These are phyloP conservation scores for Oryza brachyantha DNA, from an alignment of 176 grass and related monocot genomes.

Conservation along the genomic window DNA sequence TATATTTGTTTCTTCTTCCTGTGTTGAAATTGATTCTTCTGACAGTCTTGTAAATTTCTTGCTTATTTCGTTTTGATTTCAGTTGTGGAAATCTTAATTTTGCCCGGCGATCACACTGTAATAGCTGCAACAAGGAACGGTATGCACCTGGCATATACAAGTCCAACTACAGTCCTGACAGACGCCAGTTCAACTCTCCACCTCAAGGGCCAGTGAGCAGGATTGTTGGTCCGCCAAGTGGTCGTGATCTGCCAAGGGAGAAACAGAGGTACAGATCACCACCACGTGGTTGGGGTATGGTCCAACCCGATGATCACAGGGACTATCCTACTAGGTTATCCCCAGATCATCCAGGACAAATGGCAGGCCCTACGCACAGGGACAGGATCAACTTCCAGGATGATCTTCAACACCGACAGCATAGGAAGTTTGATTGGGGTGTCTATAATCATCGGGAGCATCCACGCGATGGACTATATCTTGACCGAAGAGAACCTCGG, in stretches of 20 bases:
- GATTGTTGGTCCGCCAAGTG: background rate
- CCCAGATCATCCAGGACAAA: background rate
- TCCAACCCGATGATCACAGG: background rate
- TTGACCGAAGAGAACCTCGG: background rate
- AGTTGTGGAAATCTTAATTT: background rate
- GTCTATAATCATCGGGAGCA: background rate
- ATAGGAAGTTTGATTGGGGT: background rate
- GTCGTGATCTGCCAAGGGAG: background rate
- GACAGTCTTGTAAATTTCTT: background rate
- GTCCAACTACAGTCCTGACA: background rate
- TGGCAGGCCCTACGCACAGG: background rate
- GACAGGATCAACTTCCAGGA: background rate
- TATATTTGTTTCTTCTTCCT: background rate
- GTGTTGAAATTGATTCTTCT: background rate
- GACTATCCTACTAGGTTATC: background rate
- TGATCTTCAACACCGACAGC: background rate
- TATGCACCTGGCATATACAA: background rate
- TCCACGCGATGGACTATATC: background rate
- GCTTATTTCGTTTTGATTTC: background rate
- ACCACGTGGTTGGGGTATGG: background rate
- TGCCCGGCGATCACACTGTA: background rate
- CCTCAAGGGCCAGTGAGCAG: background rate
- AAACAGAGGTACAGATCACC: background rate
- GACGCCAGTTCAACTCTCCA: background rate
- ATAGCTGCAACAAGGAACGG: background rate